Evolutionary conservation across 2,329 filamentous ascomycete genomes (phyloP), one percentile per base, ranked within the genome.

Genomic region (Laburnicola sp.): DNA sequence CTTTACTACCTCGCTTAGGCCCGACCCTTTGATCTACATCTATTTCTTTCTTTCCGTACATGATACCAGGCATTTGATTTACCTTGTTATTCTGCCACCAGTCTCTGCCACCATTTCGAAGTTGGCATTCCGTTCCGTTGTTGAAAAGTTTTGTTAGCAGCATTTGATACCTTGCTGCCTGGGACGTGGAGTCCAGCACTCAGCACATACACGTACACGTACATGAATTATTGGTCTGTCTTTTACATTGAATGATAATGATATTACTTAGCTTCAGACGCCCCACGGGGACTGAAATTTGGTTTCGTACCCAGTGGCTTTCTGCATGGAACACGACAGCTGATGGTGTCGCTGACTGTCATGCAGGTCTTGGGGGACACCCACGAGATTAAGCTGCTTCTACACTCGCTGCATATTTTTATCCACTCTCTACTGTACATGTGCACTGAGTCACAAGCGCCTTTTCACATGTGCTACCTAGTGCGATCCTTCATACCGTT

Each of bases 141-240:
- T 45, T 45, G 9, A 53, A 54, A 54, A 54, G 45, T 32, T 23
- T 39, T 35, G 37, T 37, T 40, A 32, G 22, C 27, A 38, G 43
- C 42, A 38, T 48, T 53, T 50, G 51, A 54, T 54, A 50, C 47
- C 51, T 50, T 10, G 27, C 39, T 50, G 47, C 39, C 25, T 43
- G 6, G 37, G 45, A 45, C 51, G 27, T 22, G 21, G 34, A 23
- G 47, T 45, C 45, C 31, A 37, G 47, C 47, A 50, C 47, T 32
- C 21, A 26, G 39, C 37, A 50, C 47, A 46, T 43, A 54, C 39
- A 32, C 37, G 45, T 47, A 44, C n/a, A 31, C 30, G n/a, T n/a
- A n/a, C n/a, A n/a, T n/a, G n/a, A n/a, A n/a, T n/a, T n/a, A n/a
- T 16, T 51, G 41, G 41, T 45, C 41, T 27, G 30, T 45, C 35